Evolutionary conservation across 129 eudicot species (phyloP).

Genomic region (Daucus carota): DNA sequence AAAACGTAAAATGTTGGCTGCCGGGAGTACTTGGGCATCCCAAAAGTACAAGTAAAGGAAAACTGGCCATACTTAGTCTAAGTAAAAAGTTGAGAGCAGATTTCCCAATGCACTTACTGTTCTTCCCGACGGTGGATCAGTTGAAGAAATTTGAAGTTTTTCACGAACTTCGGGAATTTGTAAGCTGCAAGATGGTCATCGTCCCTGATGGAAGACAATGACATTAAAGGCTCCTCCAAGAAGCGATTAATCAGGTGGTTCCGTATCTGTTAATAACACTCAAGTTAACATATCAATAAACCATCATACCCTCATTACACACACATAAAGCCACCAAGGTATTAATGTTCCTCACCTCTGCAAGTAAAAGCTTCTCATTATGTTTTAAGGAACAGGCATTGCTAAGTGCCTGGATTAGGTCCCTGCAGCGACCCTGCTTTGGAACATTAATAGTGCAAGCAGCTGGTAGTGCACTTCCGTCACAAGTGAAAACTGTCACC

Average conservation of each 20-base stretch:
- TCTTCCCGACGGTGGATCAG: slow-evolving; percentile 84
- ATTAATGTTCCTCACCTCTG: slow-evolving; percentile 54
- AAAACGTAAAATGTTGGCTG: not conserved
- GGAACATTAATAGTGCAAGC: slow-evolving; percentile 75
- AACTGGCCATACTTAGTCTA: too few relatives aligned
- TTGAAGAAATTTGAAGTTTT: slow-evolving; percentile 68
- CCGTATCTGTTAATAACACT: slow-evolving; percentile 43
- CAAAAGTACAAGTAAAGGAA: too few relatives aligned
- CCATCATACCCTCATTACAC: not conserved
- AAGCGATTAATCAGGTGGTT: slow-evolving; percentile 80
- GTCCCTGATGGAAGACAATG: slow-evolving; percentile 72
- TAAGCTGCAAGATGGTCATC: slow-evolving; percentile 94
- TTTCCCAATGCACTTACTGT: slow-evolving; percentile 35
- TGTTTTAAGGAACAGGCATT: slow-evolving; percentile 60
- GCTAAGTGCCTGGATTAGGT: slow-evolving; percentile 74
- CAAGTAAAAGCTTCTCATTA: slow-evolving; percentile 83
- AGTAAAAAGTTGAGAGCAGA: not conserved
- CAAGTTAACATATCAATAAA: slow-evolving; percentile 6
- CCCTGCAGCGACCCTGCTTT: slow-evolving; percentile 90
- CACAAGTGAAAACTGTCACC: slow-evolving; percentile 77
- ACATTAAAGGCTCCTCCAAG: slow-evolving; percentile 78
- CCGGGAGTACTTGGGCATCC: too few relatives aligned
- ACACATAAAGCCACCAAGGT: not conserved
- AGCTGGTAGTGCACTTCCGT: slow-evolving; percentile 76
- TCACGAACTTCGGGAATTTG: slow-evolving; percentile 63